Evolutionary conservation across 164 flowering plant genomes (phyloP).

Genomic region (Cinnamomum micranthum): DNA sequence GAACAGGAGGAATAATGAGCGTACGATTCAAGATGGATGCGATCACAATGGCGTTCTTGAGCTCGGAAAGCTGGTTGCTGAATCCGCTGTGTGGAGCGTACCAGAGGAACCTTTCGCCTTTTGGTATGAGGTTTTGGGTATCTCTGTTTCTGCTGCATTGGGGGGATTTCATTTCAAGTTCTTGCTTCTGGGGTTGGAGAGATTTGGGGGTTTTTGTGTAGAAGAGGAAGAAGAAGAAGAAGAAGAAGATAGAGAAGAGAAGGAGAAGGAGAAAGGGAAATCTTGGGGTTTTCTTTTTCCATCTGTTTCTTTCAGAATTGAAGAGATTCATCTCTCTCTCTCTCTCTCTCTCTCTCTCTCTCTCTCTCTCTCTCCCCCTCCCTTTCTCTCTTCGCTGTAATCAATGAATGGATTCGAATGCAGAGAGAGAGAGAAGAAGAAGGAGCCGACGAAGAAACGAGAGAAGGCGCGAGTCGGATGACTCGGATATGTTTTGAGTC

Average conservation of each 20-base stretch:
- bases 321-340: slow-evolving; percentile 2
- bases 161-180: slow-evolving; percentile 9
- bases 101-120: slow-evolving; percentile 52
- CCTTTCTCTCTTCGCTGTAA: neutral
- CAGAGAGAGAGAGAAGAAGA: too few species aligned
- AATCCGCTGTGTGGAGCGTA: slow-evolving; percentile 97
- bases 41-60: slow-evolving; percentile 70
- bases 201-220: slow-evolving; percentile 17
- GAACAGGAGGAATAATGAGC: slow-evolving; percentile 75
- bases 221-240: slow-evolving; percentile 13
- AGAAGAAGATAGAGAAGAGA: slow-evolving; percentile 23
- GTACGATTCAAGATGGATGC: slow-evolving; percentile 80
- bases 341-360: neutral
- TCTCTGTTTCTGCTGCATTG: slow-evolving; percentile 16
- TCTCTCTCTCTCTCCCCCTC: neutral
- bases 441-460: too few species aligned
- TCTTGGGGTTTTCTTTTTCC: slow-evolving; percentile 17
- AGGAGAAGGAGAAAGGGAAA: neutral
- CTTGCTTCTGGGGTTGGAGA: slow-evolving; percentile 14
- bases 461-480: too few species aligned
- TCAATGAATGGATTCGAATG: neutral
- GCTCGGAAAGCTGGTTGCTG: slow-evolving; percentile 90
- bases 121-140: neutral
- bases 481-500: too few species aligned
- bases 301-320: slow-evolving; percentile 7